Conservation (phyloP, 495 filamentous ascomycete genomes). For the Xylaria acuta region DNA sequence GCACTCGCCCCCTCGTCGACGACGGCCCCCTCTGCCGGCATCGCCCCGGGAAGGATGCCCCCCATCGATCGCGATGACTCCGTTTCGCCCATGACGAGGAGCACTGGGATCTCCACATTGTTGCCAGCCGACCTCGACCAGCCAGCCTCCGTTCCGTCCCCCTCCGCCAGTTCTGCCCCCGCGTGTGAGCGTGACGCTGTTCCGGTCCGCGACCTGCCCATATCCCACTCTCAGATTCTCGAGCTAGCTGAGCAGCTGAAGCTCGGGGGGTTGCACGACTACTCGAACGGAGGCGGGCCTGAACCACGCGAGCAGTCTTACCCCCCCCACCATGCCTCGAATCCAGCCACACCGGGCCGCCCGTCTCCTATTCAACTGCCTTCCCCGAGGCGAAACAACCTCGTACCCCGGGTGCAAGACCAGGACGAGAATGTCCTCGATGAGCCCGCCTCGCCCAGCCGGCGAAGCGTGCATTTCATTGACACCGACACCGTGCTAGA, state of each 20-base stretch:
- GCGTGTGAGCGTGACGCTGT: slow-evolving; percentile 15
- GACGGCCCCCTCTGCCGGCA: not conserved
- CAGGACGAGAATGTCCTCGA: slow-evolving; percentile 29
- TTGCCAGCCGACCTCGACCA: slow-evolving; percentile 28
- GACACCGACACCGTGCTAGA: slow-evolving; percentile 55
- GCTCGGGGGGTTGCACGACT: slow-evolving; percentile 45
- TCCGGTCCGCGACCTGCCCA: slow-evolving; percentile 28
- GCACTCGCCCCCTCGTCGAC: not conserved
- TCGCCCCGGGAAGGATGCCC: slow-evolving; percentile 37
- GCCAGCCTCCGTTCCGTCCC: slow-evolving; percentile 19
- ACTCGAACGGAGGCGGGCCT: slow-evolving; percentile 48
- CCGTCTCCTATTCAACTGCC: slow-evolving; percentile 29
- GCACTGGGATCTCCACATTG: slow-evolving; percentile 31
- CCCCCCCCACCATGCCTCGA: slow-evolving; percentile 32
- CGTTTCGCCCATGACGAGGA: slow-evolving; percentile 40
- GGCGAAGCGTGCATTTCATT: slow-evolving; percentile 71
- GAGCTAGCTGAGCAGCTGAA: slow-evolving; percentile 28
- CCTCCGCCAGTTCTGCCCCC: slow-evolving; percentile 1
- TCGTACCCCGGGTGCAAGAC: slow-evolving; percentile 18
- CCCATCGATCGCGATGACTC: slow-evolving; percentile 40
- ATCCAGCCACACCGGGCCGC: slow-evolving; percentile 24
- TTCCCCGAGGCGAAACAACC: slow-evolving; percentile 26
- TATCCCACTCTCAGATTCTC: slow-evolving; percentile 27
- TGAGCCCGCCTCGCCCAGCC: slow-evolving; percentile 45
- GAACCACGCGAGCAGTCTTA: slow-evolving; percentile 40